Evolutionary conservation across 148 eudicot species (phyloP).

Genomic region (Cornus controversa): DNA sequence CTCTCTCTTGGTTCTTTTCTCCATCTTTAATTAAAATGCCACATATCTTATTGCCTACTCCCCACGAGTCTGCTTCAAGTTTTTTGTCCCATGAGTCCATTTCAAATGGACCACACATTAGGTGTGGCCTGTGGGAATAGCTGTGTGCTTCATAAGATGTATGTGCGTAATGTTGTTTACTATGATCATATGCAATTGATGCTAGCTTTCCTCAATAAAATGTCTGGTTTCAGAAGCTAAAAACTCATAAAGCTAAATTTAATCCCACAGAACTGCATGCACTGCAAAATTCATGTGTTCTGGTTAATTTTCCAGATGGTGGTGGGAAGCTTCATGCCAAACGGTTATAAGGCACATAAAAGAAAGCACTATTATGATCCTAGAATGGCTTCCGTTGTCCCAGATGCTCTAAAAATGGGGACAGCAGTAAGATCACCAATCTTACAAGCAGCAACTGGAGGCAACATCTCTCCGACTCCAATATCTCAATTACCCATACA

Average conservation of each 20-base stretch:
- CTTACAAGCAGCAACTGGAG: conserved; percentile 34
- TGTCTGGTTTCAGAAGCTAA: neutral
- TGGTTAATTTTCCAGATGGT: conserved; percentile 41
- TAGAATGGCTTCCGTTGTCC: conserved; percentile 12
- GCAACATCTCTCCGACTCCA: conserved; percentile 3
- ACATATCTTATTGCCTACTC: neutral
- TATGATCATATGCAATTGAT: neutral
- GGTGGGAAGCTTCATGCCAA: conserved; percentile 58
- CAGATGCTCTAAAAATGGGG: conserved; percentile 16
- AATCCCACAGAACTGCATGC: neutral
- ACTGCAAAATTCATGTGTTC: neutral
- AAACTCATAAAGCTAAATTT: neutral
- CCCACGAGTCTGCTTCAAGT: neutral
- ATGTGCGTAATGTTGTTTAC: neutral
- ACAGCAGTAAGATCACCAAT: conserved; percentile 36
- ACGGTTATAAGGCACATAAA: conserved; percentile 35
- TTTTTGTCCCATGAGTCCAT: neutral
- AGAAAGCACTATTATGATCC: conserved; percentile 39
- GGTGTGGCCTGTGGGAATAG: neutral
- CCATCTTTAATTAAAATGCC: neutral
- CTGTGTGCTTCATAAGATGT: neutral
- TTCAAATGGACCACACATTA: neutral
- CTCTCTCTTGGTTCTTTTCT: neutral
- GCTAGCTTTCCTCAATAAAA: neutral
- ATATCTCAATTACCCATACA: conserved; percentile 19